Percentiles rank a stretch among this genome's conserved stretches.
Conservation (phyloP, 768 basidiomycete genomes). For the Solioccasus polychromus region DNA sequence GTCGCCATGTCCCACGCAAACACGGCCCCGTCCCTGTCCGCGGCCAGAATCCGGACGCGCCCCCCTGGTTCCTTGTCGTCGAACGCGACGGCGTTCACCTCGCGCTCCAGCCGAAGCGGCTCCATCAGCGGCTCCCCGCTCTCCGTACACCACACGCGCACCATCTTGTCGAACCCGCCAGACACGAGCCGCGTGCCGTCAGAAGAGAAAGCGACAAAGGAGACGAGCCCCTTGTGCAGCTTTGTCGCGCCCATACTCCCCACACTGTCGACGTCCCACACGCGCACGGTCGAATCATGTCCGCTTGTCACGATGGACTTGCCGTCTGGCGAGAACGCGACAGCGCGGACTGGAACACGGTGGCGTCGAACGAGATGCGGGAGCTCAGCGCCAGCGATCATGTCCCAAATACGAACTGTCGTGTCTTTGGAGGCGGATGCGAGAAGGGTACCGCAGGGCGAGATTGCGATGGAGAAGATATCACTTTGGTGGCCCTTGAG, state of each 20-base stretch:
- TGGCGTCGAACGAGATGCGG: constrained; percentile 28
- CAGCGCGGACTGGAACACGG: constrained; percentile 21
- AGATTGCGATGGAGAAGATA: constrained; percentile 29
- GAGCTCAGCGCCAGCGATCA: constrained; percentile 17
- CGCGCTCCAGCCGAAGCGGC: constrained; percentile 21
- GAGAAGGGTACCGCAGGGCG: constrained; percentile 28
- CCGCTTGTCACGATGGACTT: constrained; percentile 28
- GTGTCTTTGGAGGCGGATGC: constrained; percentile 32
- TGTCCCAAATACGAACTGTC: constrained; percentile 31
- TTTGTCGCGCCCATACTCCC: constrained; percentile 25
- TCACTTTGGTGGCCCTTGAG: constrained; percentile 22
- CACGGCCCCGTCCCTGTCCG: constrained; percentile 19
- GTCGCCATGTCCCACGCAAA: constrained; percentile 29
- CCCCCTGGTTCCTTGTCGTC: constrained; percentile 8
- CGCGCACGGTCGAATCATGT: constrained; percentile 24
- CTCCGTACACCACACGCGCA: constrained; percentile 29
- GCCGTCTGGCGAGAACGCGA: constrained; percentile 28
- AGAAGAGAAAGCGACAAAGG: constrained; percentile 24
- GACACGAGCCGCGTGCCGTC: constrained; percentile 30
- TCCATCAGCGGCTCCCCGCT: constrained; percentile 18
- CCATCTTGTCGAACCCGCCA: constrained; percentile 28
- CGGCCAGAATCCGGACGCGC: constrained; percentile 20
- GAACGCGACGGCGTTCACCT: constrained; percentile 21
- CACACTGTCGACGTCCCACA: constrained; percentile 31
- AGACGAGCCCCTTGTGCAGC: constrained; percentile 28